Evolutionary conservation across 2,329 filamentous ascomycete genomes (phyloP), one percentile per base, ranked within the genome.

Genomic region (Ophioceras dolichostomum): DNA sequence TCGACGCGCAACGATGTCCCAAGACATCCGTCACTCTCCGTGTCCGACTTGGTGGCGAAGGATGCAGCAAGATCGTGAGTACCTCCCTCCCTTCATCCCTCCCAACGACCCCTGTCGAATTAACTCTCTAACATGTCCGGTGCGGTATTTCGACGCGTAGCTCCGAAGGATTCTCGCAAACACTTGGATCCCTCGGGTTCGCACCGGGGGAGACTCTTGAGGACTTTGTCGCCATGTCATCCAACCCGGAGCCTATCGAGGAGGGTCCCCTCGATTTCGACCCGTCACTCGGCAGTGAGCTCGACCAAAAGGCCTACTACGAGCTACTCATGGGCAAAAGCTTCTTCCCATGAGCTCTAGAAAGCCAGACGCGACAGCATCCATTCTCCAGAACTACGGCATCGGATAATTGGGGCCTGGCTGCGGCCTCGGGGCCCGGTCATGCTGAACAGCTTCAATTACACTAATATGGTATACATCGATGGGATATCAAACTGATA

Each of bases 271-370:
- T 48, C 8, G 51, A 53, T 10, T 41, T 47, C 16, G 53, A 57
- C 27, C 48, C 49, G 0, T 45, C 49, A 2, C 46, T 56, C 10
- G 53, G 51, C 14, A 51, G 44, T 34, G 57, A 59, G 36, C 47
- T 53, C 10, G 57, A 59, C 40, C 57, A 59, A 37, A 53, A 53
- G 34, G 54, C 55, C 4, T 59, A 58, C 22, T 59, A 59, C 34
- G 57, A 59, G 43, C 45, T 59, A 4, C 48, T 59, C 16, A 26
- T 26, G 22, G 57, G 57, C 7, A 39, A 43, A 27, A 37, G 36
- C 29, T 37, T 37, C 21, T 47, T 41, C 44, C 44, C 40, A 32
- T 46, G 34, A 48, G 39, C 17, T 12, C 21, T 13, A 31, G 48
- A 40, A 27, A 40, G 42, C 31, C 19, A n/a, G n/a, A n/a, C n/a